Evolutionary conservation across 2,329 filamentous ascomycete species (phyloP).

Genomic region (Dothideomycetes sp.): DNA sequence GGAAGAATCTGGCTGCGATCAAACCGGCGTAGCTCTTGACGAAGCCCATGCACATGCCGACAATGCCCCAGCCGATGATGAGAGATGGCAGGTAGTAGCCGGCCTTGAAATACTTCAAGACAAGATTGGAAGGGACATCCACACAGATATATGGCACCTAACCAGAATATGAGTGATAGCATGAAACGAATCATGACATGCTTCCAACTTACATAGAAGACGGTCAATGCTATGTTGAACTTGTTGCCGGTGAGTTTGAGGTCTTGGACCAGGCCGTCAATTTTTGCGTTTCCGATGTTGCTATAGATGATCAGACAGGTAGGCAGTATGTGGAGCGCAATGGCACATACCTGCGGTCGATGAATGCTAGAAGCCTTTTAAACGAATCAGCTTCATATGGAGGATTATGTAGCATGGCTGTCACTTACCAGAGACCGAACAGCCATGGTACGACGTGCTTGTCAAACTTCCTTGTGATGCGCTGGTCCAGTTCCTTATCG

Average conservation of each 20-base stretch:
- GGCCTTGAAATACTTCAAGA: slow-evolving; percentile 24
- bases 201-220: slow-evolving; percentile 28
- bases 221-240: slow-evolving; percentile 32
- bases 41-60: slow-evolving; percentile 29
- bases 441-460: slow-evolving; percentile 33
- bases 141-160: slow-evolving; percentile 26
- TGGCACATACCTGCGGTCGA: slow-evolving; percentile 26
- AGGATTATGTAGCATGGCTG: too few species aligned
- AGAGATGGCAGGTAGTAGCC: slow-evolving; percentile 30
- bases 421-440: slow-evolving; percentile 34
- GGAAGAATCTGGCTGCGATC: slow-evolving; percentile 28
- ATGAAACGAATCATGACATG: background rate
- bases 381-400: too few species aligned
- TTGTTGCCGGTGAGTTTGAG: slow-evolving; percentile 27
- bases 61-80: slow-evolving; percentile 28
- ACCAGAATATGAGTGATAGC: too few species aligned
- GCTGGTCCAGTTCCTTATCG: slow-evolving; percentile 16
- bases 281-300: slow-evolving; percentile 32
- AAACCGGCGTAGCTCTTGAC: slow-evolving; percentile 29
- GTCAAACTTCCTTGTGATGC: slow-evolving; percentile 32
- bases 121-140: slow-evolving; percentile 25
- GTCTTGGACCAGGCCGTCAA: slow-evolving; percentile 29
- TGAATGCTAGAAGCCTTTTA: slow-evolving; percentile 38
- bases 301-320: slow-evolving; percentile 6
- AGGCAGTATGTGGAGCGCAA: background rate